Percentiles rank a stretch among this genome's conserved stretches.
Evolutionary conservation across 164 flowering plant genomes (phyloP).

Genomic region (Akebia trifoliata): DNA sequence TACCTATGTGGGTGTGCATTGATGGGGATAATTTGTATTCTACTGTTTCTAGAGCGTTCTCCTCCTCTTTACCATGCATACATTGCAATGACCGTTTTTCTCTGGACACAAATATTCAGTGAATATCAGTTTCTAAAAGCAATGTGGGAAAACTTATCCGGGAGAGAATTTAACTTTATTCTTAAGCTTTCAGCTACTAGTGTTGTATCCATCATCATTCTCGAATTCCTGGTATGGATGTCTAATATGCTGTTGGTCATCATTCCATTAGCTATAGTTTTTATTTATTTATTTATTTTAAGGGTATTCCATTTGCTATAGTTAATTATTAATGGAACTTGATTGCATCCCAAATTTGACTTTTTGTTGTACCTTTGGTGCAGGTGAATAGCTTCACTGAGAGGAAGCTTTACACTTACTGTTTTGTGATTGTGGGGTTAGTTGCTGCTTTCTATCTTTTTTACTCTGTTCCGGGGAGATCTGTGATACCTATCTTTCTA

Average conservation of each 20-base stretch:
- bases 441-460: conserved; percentile 49
- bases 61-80: conserved; percentile 91
- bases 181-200: conserved; percentile 40
- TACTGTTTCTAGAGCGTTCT: conserved; percentile 64
- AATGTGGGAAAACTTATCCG: conserved; percentile 42
- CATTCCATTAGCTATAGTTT: not conserved
- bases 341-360: conserved; percentile 8
- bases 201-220: conserved; percentile 49
- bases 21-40: conserved; percentile 40
- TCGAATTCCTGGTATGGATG: conserved; percentile 73
- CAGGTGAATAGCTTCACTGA: conserved; percentile 92
- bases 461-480: conserved; percentile 44
- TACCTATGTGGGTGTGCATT: conserved; percentile 51
- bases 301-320: not conserved
- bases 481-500: conserved; percentile 53
- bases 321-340: not conserved
- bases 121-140: conserved; percentile 58
- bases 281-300: too few species aligned
- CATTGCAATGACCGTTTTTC: conserved; percentile 65
- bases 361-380: conserved; percentile 21
- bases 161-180: conserved; percentile 31
- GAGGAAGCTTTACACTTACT: conserved; percentile 83
- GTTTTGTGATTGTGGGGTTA: conserved; percentile 58
- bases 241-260: not conserved
- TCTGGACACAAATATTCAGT: conserved; percentile 79